Conservation (phyloP, 345 rosid species). For the Arabidopsis arenosa region DNA sequence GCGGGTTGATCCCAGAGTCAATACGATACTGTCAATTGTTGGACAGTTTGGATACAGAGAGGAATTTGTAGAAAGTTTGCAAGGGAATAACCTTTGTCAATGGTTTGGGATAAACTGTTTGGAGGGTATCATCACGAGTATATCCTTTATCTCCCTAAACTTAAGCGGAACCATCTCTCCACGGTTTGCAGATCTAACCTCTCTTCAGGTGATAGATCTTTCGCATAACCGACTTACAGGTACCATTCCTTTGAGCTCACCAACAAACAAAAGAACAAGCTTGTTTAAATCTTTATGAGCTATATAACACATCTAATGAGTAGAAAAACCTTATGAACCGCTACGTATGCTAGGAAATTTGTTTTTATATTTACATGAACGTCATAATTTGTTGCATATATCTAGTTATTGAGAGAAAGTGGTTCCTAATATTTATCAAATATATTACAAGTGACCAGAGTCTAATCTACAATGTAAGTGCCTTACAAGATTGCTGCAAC, state of each 20-base stretch:
- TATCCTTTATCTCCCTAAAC: too few relatives aligned
- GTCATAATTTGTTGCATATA: neutral
- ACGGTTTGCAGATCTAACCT: too few relatives aligned
- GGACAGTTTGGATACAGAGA: neutral
- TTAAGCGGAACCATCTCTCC: neutral
- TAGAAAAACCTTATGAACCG: too few relatives aligned
- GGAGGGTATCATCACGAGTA: neutral
- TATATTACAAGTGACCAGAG: slow-evolving; percentile 78
- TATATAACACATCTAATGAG: too few relatives aligned
- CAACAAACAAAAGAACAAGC: too few relatives aligned
- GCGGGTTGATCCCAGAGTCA: too few relatives aligned
- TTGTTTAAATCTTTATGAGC: too few relatives aligned
- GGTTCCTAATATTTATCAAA: slow-evolving; percentile 31
- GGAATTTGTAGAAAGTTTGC: neutral
- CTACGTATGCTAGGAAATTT: too few relatives aligned
- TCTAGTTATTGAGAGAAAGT: neutral
- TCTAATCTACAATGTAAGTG: slow-evolving; percentile 82
- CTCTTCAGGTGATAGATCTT: neutral
- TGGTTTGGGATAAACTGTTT: neutral
- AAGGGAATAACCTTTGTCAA: neutral
- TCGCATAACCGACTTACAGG: neutral
- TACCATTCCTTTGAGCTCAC: too few relatives aligned
- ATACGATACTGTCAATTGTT: too few relatives aligned
- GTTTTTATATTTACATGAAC: neutral
- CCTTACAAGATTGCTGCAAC: slow-evolving; percentile 11